Base-by-base conservation (phyloP, 768 basidiomycete species). In the Amanita subjunquillea region DNA sequence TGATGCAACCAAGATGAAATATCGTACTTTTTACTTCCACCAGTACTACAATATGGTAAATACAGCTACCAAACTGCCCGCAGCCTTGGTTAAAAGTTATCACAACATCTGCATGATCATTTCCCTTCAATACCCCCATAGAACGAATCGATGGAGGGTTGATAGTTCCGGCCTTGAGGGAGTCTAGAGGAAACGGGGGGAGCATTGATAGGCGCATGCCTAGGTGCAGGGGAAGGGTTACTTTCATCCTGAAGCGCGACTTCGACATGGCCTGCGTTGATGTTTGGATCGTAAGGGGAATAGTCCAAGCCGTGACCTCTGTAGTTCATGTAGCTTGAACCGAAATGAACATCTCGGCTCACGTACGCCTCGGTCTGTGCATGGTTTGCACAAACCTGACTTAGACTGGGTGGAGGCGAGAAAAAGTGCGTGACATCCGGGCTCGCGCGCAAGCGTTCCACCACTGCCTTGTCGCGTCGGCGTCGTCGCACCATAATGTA, bases 121-220 rank as follows among this genome's bases (percentile, higher is more conserved):
- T 32, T 9, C 27, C 20, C 44, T 30, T 46, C 34, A 6, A 41
- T 36, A 15, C 43, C 68, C 29, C 72, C 71, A 48, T 70, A 73
- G 56, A 72, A 73, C 1, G 72, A 73, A 59, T 73, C 72, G 53
- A 70, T 59, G 25, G 70, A 71, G 20, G 59, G 62, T 41, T 68
- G 68, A 10, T 45, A 46, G 6, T 56, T 57, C 39, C 65, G 63
- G 17, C 48, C 54, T 37, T 51, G 52, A 23, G 51, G 57, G 53
- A 59, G 3, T 56, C 53, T n/a, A 54, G 55, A 8, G 58, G 59
- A 37, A 58, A 54, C 50, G 6, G 60, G 44, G 37, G 59, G 51
- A 45, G 48, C 47, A 10, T 32, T 37, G 32, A 47, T 54, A 10
- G 54, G 23, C 23, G 41, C 7, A 23, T 9, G 17, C 27, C 23